Percentiles rank a stretch among this genome's conserved stretches.
These are phyloP conservation scores for Colletotrichum agaves DNA, from an alignment of 2,329 filamentous ascomycete species.

Conservation along the genomic window DNA sequence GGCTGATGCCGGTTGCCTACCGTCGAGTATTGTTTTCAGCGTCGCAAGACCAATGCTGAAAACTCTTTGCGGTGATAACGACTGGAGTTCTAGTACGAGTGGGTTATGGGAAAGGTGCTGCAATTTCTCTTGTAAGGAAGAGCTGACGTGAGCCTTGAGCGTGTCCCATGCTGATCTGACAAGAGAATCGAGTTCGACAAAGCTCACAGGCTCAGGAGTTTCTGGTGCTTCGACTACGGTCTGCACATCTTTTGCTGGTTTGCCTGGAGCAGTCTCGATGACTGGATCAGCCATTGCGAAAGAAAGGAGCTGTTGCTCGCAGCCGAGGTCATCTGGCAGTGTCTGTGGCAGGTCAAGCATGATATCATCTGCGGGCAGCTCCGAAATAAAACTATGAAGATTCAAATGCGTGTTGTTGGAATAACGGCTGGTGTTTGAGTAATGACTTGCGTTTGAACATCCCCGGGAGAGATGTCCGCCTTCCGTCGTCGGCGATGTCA, in stretches of 20 bases:
- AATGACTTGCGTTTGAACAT: conserved; percentile 40
- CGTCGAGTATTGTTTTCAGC: conserved; percentile 53
- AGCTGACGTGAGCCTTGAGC: conserved; percentile 57
- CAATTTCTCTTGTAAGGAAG: conserved; percentile 55
- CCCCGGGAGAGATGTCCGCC: conserved; percentile 44
- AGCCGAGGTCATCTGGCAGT: conserved; percentile 42
- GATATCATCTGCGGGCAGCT: conserved; percentile 57
- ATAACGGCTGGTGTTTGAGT: conserved; percentile 41
- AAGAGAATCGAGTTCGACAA: conserved; percentile 51
- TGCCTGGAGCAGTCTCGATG: conserved; percentile 48
- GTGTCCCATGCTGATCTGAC: conserved; percentile 57
- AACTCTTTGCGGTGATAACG: conserved; percentile 52
- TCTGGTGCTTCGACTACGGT: not conserved
- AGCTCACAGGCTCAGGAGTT: conserved; percentile 38
- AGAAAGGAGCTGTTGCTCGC: conserved; percentile 51
- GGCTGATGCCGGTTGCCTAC: conserved; percentile 50
- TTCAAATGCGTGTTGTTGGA: conserved; percentile 34
- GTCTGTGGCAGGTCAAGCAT: conserved; percentile 45
- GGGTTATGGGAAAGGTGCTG: conserved; percentile 52
- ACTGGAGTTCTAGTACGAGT: conserved; percentile 53
- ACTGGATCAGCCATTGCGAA: conserved; percentile 49
- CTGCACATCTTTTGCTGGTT: conserved; percentile 38
- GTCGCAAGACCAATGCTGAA: conserved; percentile 54
- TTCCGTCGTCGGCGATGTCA: conserved; percentile 59
- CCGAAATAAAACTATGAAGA: conserved; percentile 48